Base-by-base conservation (phyloP, 2,329 filamentous ascomycete species). In the Talaromyces sp. region DNA sequence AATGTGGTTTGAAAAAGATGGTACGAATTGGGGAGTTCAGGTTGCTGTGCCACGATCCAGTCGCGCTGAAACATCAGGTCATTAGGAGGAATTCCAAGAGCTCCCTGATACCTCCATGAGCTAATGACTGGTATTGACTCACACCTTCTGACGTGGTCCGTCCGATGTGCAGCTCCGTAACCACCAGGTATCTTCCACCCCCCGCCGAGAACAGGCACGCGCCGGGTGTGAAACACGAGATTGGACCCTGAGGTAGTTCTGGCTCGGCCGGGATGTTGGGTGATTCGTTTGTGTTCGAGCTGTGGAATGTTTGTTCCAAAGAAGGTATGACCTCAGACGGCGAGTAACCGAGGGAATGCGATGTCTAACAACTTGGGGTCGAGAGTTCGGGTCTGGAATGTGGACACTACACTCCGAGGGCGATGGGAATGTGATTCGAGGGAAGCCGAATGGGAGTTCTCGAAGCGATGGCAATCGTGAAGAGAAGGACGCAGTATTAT, bases 21-120 rank as follows among this genome's bases (percentile, higher is more conserved):
- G 31, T 39, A 52, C 13, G 33, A 41, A 61, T 50, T n/a, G 25
- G 59, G 43, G 17, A 31, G 41, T 62, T 47, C 56, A 33, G 27
- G 39, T 49, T 60, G 62, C 56, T 60, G 54, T 60, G 62, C 43
- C 62, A 64, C 54, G 43, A 52, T 59, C 52, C 56, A 59, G 56
- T 50, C 19, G 61, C 49, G 50, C 39, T 70, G 69, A 72, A 70
- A 75, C 71, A 76, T 66, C 70, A 69, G 69, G 65, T 69, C 71
- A 70, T 71, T 65, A 63, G 68, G 68, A 70, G 66, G 63, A 67
- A 69, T 68, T 63, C 59, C 58, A 68, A 35, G 67, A 61, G 22
- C 35, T 63, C 27, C 61, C 52, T 35, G 43, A 58, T 52, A 31
- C 57, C 68, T 69, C 69, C 67, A 68, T 68, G 63, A 61, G 60